Evolutionary conservation across 139 green algal species (phyloP), one percentile per base, ranked within the genome.

Genomic region (Desmodesmus armatus): DNA sequence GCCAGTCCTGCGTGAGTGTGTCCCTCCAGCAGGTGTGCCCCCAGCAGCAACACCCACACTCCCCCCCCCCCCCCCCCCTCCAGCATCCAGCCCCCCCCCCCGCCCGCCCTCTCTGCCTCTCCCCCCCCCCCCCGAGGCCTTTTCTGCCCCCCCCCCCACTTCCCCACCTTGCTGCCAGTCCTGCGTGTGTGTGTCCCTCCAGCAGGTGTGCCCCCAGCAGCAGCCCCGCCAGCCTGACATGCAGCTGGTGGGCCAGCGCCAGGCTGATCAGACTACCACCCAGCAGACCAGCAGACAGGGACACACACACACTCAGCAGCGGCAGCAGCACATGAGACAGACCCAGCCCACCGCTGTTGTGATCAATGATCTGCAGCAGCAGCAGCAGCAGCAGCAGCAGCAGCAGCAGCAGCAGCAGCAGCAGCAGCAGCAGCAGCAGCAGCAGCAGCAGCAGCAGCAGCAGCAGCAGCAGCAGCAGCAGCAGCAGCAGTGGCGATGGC

Each of bases 191-290:
- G 49, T 49, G 73, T 25, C 17, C 33, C 49, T 3, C 49, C 73
- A 19, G 41, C 53, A 82, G 76, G 13, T 55, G 3, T 72, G 55
- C 27, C 37, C 37, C 55, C 37, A 49, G n/a, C 27, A 82, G 5
- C 35, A 39, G 37, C n/a, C 55, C 33, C 19, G 49, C 76, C 5
- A 39, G 15, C 69, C 89, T 85, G 87, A 53, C 82, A 25, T 91
- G 70, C 31, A 91, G 67, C 49, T 79, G 76, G 41, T 74, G 66
- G n/a, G 76, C 62, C 78, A 84, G 78, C 33, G 62, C 62, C 33
- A 76, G 55, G 29, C 78, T 84, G 15, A 76, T 84, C 19, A 84
- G 7, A 27, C 49, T 77, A 4, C 78, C 78, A 9, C 78, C 78
- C 63, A 84, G 41, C 62, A 84, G 63, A 15, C 78, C 78, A 49